A percentile compares a stretch with the other conserved stretches of the same genome.
phyloP scores from a whole-genome alignment of 2,329 filamentous ascomycete species.

The Nigrograna mackinnonii region DNA sequence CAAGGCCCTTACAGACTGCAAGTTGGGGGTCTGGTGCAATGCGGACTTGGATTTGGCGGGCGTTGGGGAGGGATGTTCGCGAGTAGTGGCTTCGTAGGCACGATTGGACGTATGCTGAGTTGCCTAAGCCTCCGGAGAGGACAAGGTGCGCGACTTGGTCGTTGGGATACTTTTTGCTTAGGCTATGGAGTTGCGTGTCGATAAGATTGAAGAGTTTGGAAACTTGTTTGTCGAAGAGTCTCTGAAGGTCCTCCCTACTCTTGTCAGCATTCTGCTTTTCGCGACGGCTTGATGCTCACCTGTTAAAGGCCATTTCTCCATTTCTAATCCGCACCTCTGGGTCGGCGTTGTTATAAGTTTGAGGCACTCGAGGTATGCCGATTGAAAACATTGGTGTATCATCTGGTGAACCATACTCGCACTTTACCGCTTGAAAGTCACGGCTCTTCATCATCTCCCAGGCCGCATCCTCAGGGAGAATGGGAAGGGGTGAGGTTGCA shows the following conservation, averaged over 20 bases:
- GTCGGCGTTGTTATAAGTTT: constrained; percentile 34
- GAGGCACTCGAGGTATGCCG: constrained; percentile 35
- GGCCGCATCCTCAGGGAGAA: constrained; percentile 38
- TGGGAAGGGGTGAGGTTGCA: constrained; percentile 19
- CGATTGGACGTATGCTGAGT: constrained; percentile 45
- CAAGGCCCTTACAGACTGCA: constrained; percentile 58
- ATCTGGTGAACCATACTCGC: constrained; percentile 42
- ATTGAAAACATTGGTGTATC: constrained; percentile 41
- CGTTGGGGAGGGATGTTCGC: constrained; percentile 22
- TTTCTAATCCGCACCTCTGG: constrained; percentile 32
- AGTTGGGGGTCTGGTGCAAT: constrained; percentile 56
- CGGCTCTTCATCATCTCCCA: constrained; percentile 46
- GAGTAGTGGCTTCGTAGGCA: constrained; percentile 38
- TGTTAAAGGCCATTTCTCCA: constrained; percentile 36
- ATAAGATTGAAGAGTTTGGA: constrained; percentile 38
- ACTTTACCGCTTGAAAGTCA: constrained; percentile 46
- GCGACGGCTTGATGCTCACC: no score
- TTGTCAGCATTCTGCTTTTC: no score
- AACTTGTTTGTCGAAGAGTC: constrained; percentile 41
- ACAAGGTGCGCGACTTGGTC: constrained; percentile 42
- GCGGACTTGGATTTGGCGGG: constrained; percentile 27
- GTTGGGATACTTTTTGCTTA: constrained; percentile 29
- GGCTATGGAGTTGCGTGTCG: constrained; percentile 33
- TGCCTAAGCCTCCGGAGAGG: constrained; percentile 48
- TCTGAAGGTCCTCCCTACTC: constrained; percentile 33